Conservation (phyloP, 2,329 filamentous ascomycete genomes). For the Calonectria honghensis region DNA sequence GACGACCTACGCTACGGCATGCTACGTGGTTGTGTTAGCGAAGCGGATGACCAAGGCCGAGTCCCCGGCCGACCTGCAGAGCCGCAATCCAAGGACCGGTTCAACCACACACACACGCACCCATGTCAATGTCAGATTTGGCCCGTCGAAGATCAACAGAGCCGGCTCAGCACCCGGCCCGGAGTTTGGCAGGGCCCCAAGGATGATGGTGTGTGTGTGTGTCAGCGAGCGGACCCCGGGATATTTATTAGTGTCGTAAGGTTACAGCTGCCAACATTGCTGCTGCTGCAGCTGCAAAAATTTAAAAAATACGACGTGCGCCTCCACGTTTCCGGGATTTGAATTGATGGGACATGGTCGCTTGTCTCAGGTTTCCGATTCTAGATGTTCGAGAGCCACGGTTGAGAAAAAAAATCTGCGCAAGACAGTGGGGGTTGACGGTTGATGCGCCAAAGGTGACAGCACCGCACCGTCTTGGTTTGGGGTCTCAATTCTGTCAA, state of each 20-base stretch:
- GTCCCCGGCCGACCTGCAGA: neutral
- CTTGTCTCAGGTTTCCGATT: neutral
- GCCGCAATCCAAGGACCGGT: conserved; percentile 28
- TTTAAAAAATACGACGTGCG: neutral
- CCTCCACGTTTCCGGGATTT: neutral
- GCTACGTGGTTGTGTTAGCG: too few relatives aligned
- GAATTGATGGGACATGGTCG: neutral
- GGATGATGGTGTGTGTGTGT: neutral
- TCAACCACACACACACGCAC: neutral
- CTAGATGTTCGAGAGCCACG: neutral
- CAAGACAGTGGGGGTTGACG: neutral
- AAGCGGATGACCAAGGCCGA: conserved; percentile 12
- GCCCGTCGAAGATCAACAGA: conserved; percentile 33
- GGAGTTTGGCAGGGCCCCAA: conserved; percentile 35
- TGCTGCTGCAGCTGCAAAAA: too few relatives aligned
- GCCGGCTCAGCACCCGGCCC: conserved; percentile 32
- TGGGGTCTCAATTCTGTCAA: neutral
- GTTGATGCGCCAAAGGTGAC: neutral
- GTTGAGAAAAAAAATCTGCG: neutral
- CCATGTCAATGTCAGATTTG: conserved; percentile 22
- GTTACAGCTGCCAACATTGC: neutral
- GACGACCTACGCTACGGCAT: too few relatives aligned
- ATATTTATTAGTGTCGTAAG: neutral
- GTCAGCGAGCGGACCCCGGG: conserved; percentile 2
- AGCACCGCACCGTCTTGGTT: neutral